phyloP scores from a whole-genome alignment of 2,329 filamentous ascomycete species.

The Gliomastix tumulicola region DNA sequence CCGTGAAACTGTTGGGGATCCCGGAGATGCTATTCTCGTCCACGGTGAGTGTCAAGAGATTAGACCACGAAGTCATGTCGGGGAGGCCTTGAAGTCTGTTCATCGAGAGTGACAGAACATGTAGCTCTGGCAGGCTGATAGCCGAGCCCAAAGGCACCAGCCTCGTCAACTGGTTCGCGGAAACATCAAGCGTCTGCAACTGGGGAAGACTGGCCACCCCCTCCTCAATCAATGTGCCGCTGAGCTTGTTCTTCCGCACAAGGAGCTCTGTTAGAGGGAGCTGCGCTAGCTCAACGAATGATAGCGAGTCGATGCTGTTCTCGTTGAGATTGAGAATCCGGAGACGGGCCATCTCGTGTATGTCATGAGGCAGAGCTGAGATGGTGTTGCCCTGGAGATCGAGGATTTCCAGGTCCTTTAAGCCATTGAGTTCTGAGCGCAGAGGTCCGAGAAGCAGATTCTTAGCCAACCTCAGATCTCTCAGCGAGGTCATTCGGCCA shows the following conservation, averaged over 20 bases:
- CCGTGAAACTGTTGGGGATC: slow-evolving; percentile 70
- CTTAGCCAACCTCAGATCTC: slow-evolving; percentile 74
- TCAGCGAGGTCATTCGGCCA: slow-evolving; percentile 62
- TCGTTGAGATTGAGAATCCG: slow-evolving; percentile 73
- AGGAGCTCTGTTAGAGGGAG: slow-evolving; percentile 68
- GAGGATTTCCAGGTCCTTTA: slow-evolving; percentile 68
- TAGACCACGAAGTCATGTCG: slow-evolving; percentile 65
- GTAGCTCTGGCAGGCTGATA: slow-evolving; percentile 63
- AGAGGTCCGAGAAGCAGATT: slow-evolving; percentile 68
- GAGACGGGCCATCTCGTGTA: slow-evolving; percentile 62
- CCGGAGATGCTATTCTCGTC: slow-evolving; percentile 75
- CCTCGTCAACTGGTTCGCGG: slow-evolving; percentile 64
- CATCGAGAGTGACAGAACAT: slow-evolving; percentile 68
- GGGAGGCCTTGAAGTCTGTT: slow-evolving; percentile 74
- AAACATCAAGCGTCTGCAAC: slow-evolving; percentile 71
- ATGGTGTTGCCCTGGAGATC: slow-evolving; percentile 80
- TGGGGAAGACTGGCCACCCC: slow-evolving; percentile 50
- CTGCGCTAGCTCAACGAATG: slow-evolving; percentile 60
- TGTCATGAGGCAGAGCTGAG: slow-evolving; percentile 57
- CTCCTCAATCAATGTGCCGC: slow-evolving; percentile 62
- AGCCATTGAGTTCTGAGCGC: slow-evolving; percentile 51
- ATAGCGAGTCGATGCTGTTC: slow-evolving; percentile 67
- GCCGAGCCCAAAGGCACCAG: slow-evolving; percentile 33
- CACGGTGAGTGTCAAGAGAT: slow-evolving; percentile 64
- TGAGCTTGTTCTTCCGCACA: slow-evolving; percentile 71